Conservation (phyloP, 2,329 filamentous ascomycete species). For the Onygenales sp. region DNA sequence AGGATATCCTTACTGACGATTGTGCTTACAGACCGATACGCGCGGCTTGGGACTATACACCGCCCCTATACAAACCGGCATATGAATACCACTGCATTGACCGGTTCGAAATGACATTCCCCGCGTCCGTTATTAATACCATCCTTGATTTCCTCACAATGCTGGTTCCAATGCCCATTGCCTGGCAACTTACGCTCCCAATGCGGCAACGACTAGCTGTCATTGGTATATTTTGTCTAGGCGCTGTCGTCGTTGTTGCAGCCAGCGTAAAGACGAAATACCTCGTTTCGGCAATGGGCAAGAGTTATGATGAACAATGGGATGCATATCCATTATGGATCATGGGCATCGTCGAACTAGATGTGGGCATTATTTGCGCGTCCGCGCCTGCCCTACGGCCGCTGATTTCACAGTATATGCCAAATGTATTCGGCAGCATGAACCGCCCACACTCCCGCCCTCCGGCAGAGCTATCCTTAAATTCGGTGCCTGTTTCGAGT, state of each 20-base stretch:
- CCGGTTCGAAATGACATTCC: neutral
- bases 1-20: neutral
- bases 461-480: neutral
- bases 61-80: neutral
- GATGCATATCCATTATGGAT: slow-evolving; percentile 4
- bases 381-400: slow-evolving; percentile 1
- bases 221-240: slow-evolving; percentile 1
- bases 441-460: neutral
- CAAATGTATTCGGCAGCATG: slow-evolving; percentile 1
- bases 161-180: neutral
- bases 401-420: neutral
- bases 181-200: neutral
- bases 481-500: neutral
- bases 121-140: neutral
- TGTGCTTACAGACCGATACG: neutral
- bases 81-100: neutral
- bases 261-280: neutral
- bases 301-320: slow-evolving; percentile 2
- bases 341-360: slow-evolving; percentile 1
- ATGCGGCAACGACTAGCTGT: neutral
- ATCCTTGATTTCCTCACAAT: slow-evolving; percentile 1
- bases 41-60: neutral
- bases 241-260: neutral
- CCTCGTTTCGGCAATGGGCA: neutral
- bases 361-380: slow-evolving; percentile 4